These are phyloP conservation scores for Hydnomerulius pinastri DNA, from an alignment of 768 basidiomycete species.

Conservation along the genomic window DNA sequence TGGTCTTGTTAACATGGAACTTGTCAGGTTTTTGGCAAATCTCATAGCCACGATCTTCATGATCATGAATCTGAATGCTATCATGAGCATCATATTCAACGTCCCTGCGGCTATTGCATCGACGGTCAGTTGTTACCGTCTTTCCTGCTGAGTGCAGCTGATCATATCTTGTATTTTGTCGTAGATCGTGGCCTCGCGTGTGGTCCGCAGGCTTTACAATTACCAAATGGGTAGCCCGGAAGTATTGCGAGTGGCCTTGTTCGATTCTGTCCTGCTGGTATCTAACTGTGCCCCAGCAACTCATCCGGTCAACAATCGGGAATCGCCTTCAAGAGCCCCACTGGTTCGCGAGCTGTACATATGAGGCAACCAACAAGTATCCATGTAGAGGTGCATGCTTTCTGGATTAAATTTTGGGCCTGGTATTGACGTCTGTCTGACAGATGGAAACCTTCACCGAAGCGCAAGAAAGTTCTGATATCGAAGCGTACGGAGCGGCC, in stretches of 20 bases:
- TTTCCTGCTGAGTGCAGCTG: background rate
- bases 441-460: constrained; percentile 34
- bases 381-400: constrained; percentile 35
- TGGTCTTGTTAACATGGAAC: constrained; percentile 28
- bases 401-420: background rate
- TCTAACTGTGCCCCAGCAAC: constrained; percentile 7
- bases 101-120: constrained; percentile 61
- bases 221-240: constrained; percentile 36
- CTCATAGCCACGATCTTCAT: constrained; percentile 57
- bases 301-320: constrained; percentile 21
- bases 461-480: constrained; percentile 25
- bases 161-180: background rate
- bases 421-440: constrained; percentile 2
- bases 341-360: constrained; percentile 17
- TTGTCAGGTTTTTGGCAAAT: constrained; percentile 40
- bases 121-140: constrained; percentile 38
- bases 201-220: constrained; percentile 59
- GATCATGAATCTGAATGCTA: constrained; percentile 61
- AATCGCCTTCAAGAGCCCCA: constrained; percentile 15
- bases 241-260: constrained; percentile 25
- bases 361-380: constrained; percentile 22
- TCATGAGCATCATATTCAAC: constrained; percentile 69
- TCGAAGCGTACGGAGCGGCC: constrained; percentile 19
- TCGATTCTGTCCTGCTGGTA: background rate
- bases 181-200: constrained; percentile 61